Base-by-base conservation (phyloP, 345 rosid genomes). In the Arabis hirsuta region DNA sequence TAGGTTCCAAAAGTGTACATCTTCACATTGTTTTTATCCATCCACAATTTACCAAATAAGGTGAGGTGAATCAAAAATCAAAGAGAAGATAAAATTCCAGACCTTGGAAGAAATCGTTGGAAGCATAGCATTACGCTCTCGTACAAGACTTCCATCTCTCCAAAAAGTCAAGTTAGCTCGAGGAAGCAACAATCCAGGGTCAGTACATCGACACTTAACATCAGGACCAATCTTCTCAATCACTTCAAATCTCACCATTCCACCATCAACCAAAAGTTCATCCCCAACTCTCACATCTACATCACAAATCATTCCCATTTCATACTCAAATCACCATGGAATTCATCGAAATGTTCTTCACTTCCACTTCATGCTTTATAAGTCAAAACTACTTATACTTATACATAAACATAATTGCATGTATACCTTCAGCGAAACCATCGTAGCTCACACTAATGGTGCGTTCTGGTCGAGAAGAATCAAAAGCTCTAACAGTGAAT, bases 221-320 rank as follows among this genome's bases (percentile, higher is more conserved):
- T 96, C 99, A 26, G 97, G 99, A 47, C 99, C 99, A 39, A 96
- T 85, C 85, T 87, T 96, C 85, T 90, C 96, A 20, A 82, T 85
- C 84, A 96, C 98, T 57, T 96, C 99, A 82, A 96, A 96, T 78
- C 98, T 82, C 84, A 90, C 99, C 99, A 96, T 96, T 12, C 99
- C 99, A 77, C 99, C 99, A 79, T 96, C 98, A 47, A 96, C 96
- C 54, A 92, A 74, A 55, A 96, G 92, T 48, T 96, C 99, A 81
- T 96, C 98, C 44, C 98, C 98, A 62, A 90, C 92, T 68, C 79
- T 77, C 43, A 96, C 97, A 81, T 96, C 99, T 96, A 72, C 36
- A 72, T 31, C 67, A 76, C 42, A 56, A 52, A 38, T 2, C 7
- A 5, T 63, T 55, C 1, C 2, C 29, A 43, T 29, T 44, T 53